Base-by-base conservation (phyloP, 768 basidiomycete species). In the Hygrocybe coccinea region DNA sequence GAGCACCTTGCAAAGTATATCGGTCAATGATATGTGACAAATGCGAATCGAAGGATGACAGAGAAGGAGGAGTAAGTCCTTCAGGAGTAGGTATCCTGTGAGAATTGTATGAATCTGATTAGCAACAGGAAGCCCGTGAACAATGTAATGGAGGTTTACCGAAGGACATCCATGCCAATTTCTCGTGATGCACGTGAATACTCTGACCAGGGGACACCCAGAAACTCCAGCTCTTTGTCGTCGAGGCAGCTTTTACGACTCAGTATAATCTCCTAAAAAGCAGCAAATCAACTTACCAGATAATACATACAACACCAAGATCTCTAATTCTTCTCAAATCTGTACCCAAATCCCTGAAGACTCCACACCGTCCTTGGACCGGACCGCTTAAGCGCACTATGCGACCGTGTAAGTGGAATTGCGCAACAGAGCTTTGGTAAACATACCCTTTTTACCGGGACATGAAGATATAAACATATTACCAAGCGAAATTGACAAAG, bases 361-460 rank as follows among this genome's bases (percentile, higher is more conserved):
- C 88, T 2, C 86, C 85, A 44, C 81, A 80, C 12, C 95, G 78
- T 3, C 94, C 92, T 64, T 83, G 84, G 9, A 86, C 79, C 29
- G 89, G 86, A 2, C 90, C 90, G 50, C 76, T 76, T 22, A 90
- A 72, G 53, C 90, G 82, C 15, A 90, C 87, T 89, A 49, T 29
- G 37, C 35, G 55, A 41, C 21, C 50, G 41, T 2, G 48, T 39
- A 22, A 38, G 33, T 46, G 35, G 11, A 39, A 19, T 33, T 41
- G 49, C 49, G 24, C 34, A 21, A 39, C 36, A 15, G 44, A 60
- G n/a, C 44, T 36, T 11, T 44, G 38, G 46, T 34, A 22, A 25
- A n/a, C 69, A 9, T 29, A 86, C 87, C 86, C 79, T 97, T 93
- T 71, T 98, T 98, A 3, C 95, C 95, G 2, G 95, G 95, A 73